Evolutionary conservation across 139 green algal genomes (phyloP).

Genomic region (Helicosporidium sp.): DNA sequence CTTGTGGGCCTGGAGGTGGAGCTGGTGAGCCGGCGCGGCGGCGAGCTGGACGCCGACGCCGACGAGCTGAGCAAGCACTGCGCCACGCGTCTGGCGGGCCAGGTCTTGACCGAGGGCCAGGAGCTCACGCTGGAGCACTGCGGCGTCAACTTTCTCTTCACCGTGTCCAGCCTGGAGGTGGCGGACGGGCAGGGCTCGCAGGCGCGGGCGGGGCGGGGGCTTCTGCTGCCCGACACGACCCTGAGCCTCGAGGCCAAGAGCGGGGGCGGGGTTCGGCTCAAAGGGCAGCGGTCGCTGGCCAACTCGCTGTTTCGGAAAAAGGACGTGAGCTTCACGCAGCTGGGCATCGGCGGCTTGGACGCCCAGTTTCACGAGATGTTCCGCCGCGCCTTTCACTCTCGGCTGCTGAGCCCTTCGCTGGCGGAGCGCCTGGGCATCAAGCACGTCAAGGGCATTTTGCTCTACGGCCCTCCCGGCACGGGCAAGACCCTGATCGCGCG

Average conservation of each 20-base stretch:
- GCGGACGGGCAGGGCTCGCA: slow-evolving; percentile 7
- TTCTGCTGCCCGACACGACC: slow-evolving; percentile 30
- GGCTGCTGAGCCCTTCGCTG: slow-evolving; percentile 75
- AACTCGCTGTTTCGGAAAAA: slow-evolving; percentile 87
- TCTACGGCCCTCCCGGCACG: slow-evolving; percentile 62
- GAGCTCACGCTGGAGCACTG: slow-evolving; percentile 72
- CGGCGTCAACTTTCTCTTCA: slow-evolving; percentile 57
- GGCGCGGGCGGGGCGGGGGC: slow-evolving; percentile 16
- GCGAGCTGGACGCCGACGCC: slow-evolving; percentile 38
- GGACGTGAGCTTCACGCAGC: slow-evolving; percentile 84
- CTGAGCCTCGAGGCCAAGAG: slow-evolving; percentile 42
- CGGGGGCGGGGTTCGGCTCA: slow-evolving; percentile 43
- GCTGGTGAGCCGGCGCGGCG: slow-evolving; percentile 1
- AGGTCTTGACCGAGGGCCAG: slow-evolving; percentile 60
- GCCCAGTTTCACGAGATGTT: slow-evolving; percentile 96
- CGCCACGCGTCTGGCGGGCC: slow-evolving; percentile 28
- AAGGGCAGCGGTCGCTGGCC: slow-evolving; percentile 38
- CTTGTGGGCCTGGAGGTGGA: slow-evolving; percentile 51
- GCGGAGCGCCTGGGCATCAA: slow-evolving; percentile 79
- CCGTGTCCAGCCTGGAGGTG: slow-evolving; percentile 27
- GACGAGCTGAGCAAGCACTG: slow-evolving; percentile 38
- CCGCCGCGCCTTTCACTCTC: slow-evolving; percentile 75
- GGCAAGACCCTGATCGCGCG: slow-evolving; percentile 97
- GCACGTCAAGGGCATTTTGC: slow-evolving; percentile 85
- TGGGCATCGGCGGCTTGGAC: slow-evolving; percentile 93